phyloP scores from a whole-genome alignment of 345 rosid genomes.

The Arabis alpina region DNA sequence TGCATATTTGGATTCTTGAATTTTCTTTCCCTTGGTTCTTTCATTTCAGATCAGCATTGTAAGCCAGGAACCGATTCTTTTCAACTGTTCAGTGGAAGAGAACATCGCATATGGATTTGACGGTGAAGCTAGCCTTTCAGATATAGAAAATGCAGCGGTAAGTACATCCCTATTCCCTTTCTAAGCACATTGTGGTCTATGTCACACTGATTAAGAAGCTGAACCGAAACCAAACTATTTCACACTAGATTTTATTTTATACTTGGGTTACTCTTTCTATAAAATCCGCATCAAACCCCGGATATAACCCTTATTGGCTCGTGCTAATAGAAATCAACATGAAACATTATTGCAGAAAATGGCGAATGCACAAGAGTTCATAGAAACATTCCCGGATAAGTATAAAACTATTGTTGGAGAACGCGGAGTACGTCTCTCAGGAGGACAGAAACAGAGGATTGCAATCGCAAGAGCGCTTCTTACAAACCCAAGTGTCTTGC shows the following conservation, averaged over 20 bases:
- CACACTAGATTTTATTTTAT: too few relatives aligned
- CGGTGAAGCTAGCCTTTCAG: constrained; percentile 58
- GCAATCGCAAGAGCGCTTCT: constrained; percentile 92
- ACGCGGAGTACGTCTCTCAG: constrained; percentile 90
- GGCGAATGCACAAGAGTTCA: constrained; percentile 95
- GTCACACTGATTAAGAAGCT: too few relatives aligned
- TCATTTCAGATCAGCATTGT: constrained; percentile 81
- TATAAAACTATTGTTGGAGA: constrained; percentile 83
- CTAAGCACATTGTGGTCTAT: too few relatives aligned
- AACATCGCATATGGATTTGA: constrained; percentile 70
- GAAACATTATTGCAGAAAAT: constrained; percentile 60
- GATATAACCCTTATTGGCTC: neutral
- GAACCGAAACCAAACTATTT: too few relatives aligned
- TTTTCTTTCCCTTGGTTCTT: neutral
- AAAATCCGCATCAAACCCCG: too few relatives aligned
- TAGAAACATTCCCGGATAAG: constrained; percentile 77
- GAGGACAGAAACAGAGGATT: constrained; percentile 92
- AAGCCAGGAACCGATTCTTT: constrained; percentile 94
- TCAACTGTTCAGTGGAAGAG: constrained; percentile 54
- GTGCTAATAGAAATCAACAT: neutral
- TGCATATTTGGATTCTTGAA: neutral
- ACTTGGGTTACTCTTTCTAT: too few relatives aligned
- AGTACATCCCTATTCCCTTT: constrained; percentile 34
- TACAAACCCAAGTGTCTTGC: constrained; percentile 83
- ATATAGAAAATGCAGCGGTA: constrained; percentile 77